Percentiles rank a stretch among this genome's conserved stretches.
These are phyloP conservation scores for Parastagonospora avenae DNA, from an alignment of 2,329 filamentous ascomycete genomes.

Conservation along the genomic window DNA sequence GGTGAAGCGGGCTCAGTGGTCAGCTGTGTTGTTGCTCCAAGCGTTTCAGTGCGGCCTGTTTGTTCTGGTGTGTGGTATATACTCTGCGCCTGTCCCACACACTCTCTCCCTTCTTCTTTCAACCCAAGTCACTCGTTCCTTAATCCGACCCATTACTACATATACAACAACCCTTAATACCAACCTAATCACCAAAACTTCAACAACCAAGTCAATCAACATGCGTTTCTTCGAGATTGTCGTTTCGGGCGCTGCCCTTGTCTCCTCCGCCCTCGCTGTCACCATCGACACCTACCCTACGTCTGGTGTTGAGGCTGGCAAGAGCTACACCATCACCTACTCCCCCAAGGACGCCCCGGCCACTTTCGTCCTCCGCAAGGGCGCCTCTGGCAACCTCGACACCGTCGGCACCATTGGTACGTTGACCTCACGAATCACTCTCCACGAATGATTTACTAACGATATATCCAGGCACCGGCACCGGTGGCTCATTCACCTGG, in stretches of 20 bases:
- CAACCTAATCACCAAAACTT: conserved; percentile 8
- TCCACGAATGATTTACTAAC: conserved; percentile 15
- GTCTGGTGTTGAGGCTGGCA: conserved; percentile 53
- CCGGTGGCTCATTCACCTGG: conserved; percentile 58
- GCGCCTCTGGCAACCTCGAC: conserved; percentile 55
- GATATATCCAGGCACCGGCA: conserved; percentile 44
- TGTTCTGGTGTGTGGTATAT: background rate
- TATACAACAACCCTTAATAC: conserved; percentile 24
- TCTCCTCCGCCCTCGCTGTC: conserved; percentile 52
- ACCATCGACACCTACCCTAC: conserved; percentile 57
- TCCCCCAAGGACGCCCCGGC: conserved; percentile 53
- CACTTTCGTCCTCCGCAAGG: conserved; percentile 62
- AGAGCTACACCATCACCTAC: conserved; percentile 57
- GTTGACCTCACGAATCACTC: conserved; percentile 16
- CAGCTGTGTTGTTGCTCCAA: conserved; percentile 18
- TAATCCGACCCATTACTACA: conserved; percentile 18
- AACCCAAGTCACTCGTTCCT: conserved; percentile 24
- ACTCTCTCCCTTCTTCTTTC: conserved; percentile 2
- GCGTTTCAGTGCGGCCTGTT: background rate
- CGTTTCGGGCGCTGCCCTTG: conserved; percentile 49
- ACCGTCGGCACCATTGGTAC: conserved; percentile 56
- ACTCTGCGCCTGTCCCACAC: background rate
- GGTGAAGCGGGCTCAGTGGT: conserved; percentile 1
- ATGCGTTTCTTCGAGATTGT: conserved; percentile 60
- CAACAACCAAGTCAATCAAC: conserved; percentile 29